Evolutionary conservation across 768 basidiomycete species (phyloP).

Genomic region (Naematelia aurantialba): DNA sequence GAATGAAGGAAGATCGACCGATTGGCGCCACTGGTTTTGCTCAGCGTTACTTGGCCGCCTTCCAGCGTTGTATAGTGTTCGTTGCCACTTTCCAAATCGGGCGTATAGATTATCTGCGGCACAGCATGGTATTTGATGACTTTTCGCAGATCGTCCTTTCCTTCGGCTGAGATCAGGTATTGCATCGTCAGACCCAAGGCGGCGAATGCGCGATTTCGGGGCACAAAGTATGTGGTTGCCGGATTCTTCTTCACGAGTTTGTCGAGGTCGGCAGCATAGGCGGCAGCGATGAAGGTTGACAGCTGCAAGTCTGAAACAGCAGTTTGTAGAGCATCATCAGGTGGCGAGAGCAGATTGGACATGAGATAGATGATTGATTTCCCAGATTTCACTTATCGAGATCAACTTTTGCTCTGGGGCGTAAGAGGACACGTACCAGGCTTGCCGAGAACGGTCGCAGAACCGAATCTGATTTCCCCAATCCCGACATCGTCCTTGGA

Average conservation of each 20-base stretch:
- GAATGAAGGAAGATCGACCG: conserved; percentile 53
- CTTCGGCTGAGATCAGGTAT: conserved; percentile 70
- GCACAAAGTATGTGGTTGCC: conserved; percentile 76
- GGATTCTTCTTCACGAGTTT: conserved; percentile 64
- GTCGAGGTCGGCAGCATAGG: conserved; percentile 80
- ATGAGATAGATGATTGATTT: conserved; percentile 85
- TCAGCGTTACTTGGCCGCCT: conserved; percentile 73
- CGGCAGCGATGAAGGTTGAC: conserved; percentile 83
- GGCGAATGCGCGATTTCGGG: conserved; percentile 83
- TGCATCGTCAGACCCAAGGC: conserved; percentile 81
- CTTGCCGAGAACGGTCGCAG: conserved; percentile 72
- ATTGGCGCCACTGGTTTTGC: conserved; percentile 54
- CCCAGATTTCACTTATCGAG: conserved; percentile 50
- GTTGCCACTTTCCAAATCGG: conserved; percentile 45
- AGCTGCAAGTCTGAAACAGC: conserved; percentile 76
- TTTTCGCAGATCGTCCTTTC: conserved; percentile 72
- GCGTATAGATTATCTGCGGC: conserved; percentile 68
- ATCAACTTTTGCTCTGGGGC: not conserved
- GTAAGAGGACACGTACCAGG: conserved; percentile 57
- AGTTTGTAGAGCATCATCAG: conserved; percentile 72
- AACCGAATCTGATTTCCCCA: conserved; percentile 70
- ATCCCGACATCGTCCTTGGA: conserved; percentile 43
- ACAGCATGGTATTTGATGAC: conserved; percentile 87
- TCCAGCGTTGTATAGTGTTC: conserved; percentile 67
- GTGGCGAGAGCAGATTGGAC: conserved; percentile 75